Conservation (phyloP, 2,329 filamentous ascomycete species). For the Aspergillus sp. region DNA sequence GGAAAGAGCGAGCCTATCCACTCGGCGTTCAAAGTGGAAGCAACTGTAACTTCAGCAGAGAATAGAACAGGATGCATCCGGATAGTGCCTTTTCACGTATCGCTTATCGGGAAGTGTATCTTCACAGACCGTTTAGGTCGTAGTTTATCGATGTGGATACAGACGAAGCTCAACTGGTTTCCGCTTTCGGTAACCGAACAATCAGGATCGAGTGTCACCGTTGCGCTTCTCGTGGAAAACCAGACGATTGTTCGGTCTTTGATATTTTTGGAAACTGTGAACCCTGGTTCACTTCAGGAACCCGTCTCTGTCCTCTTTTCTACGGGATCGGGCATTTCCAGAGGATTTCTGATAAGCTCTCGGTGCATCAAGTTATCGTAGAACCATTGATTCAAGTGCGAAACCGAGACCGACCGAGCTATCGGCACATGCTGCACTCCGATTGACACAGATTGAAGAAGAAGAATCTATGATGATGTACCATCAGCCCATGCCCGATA, state of each 20-base stretch:
- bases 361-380: not conserved
- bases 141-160: not conserved
- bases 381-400: not conserved
- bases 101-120: not conserved
- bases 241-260: not conserved
- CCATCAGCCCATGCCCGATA: not conserved
- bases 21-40: slow-evolving; percentile 1
- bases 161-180: slow-evolving; percentile 17
- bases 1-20: slow-evolving; percentile 17
- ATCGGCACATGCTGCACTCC: not conserved
- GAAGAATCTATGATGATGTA: not conserved
- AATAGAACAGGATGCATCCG: slow-evolving; percentile 1
- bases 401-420: not conserved
- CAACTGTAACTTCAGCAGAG: slow-evolving; percentile 4
- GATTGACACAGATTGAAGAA: not conserved
- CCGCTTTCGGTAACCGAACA: slow-evolving; percentile 24
- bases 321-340: not conserved
- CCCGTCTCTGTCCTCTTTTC: not conserved
- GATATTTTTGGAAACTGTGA: not conserved
- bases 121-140: not conserved
- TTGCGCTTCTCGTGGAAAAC: slow-evolving; percentile 6
- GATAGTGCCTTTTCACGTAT: not conserved
- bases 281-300: not conserved
- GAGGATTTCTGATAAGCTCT: not conserved
- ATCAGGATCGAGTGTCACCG: slow-evolving; percentile 12